phyloP scores from a whole-genome alignment of 192 early-diverging fungal genomes.

The Coemansia sp. region DNA sequence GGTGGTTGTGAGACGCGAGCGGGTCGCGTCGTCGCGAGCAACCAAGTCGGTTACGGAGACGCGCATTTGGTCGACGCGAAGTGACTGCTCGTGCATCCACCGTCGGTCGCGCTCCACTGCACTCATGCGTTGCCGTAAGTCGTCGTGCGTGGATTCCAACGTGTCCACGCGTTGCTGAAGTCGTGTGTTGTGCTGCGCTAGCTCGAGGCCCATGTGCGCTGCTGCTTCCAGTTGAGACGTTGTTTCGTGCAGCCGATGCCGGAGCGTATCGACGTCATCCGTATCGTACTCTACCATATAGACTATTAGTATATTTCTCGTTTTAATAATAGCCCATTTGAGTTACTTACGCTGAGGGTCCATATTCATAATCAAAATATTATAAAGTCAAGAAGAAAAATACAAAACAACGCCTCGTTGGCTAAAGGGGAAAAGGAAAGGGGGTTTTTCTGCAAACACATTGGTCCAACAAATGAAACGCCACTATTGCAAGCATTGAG shows the following conservation, averaged over 20 bases:
- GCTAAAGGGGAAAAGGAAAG: too few species aligned
- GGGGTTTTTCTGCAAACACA: too few species aligned
- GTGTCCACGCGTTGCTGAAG: conserved; percentile 21
- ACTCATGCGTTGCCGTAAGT: conserved; percentile 27
- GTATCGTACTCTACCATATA: conserved; percentile 5
- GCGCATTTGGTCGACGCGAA: conserved; percentile 40
- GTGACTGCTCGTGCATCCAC: conserved; percentile 51
- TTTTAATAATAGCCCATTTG: neutral
- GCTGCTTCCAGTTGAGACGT: conserved; percentile 37
- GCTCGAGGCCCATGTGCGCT: conserved; percentile 40
- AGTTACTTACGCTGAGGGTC: too few species aligned
- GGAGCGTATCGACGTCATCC: conserved; percentile 22
- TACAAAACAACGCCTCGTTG: too few species aligned
- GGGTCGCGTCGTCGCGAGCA: neutral
- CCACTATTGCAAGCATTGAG: too few species aligned
- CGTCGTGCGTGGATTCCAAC: conserved; percentile 17
- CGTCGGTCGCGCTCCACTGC: conserved; percentile 43
- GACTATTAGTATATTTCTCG: neutral
- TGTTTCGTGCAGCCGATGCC: conserved; percentile 31
- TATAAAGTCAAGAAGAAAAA: too few species aligned
- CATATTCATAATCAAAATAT: too few species aligned
- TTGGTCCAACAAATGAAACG: too few species aligned
- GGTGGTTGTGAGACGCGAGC: too few species aligned
- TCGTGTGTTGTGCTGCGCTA: conserved; percentile 40
- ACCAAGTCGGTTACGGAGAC: conserved; percentile 31